Evolutionary conservation across 2,329 filamentous ascomycete genomes (phyloP).

Genomic region (Ceratocystis eucalypticola): DNA sequence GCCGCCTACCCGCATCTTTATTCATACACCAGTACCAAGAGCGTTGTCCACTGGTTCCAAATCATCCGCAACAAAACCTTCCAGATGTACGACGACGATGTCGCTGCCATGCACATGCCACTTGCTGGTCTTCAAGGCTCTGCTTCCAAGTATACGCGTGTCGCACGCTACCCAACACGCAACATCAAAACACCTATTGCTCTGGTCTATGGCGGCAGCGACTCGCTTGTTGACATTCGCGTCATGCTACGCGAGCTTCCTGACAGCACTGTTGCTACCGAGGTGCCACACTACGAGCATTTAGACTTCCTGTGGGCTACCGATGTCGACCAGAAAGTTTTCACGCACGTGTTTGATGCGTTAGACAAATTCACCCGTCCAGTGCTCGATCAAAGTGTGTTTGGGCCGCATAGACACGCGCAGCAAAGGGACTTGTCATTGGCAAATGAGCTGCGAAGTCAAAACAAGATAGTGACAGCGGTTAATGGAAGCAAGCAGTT

Average conservation of each 20-base stretch:
- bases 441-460: slow-evolving; percentile 12
- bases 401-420: slow-evolving; percentile 41
- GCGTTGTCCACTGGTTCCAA: slow-evolving; percentile 97
- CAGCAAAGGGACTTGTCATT: slow-evolving; percentile 35
- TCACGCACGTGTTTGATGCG: slow-evolving; percentile 82
- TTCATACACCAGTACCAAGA: slow-evolving; percentile 93
- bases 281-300: slow-evolving; percentile 89
- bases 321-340: slow-evolving; percentile 72
- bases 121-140: slow-evolving; percentile 37
- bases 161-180: slow-evolving; percentile 86
- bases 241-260: slow-evolving; percentile 86
- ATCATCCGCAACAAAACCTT: slow-evolving; percentile 94
- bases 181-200: slow-evolving; percentile 96
- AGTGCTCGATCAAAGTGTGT: slow-evolving; percentile 44
- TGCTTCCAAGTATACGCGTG: slow-evolving; percentile 79
- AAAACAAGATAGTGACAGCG: not conserved
- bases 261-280: slow-evolving; percentile 66
- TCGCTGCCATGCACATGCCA: slow-evolving; percentile 41
- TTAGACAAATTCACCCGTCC: slow-evolving; percentile 56
- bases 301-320: slow-evolving; percentile 91
- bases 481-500: not conserved
- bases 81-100: slow-evolving; percentile 97
- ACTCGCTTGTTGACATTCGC: slow-evolving; percentile 86
- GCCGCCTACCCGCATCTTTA: slow-evolving; percentile 93
- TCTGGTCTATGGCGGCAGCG: slow-evolving; percentile 81